Evolutionary conservation across 495 filamentous ascomycete species (phyloP), one percentile per base, ranked within the genome.

Genomic region (Tuber aestivum): DNA sequence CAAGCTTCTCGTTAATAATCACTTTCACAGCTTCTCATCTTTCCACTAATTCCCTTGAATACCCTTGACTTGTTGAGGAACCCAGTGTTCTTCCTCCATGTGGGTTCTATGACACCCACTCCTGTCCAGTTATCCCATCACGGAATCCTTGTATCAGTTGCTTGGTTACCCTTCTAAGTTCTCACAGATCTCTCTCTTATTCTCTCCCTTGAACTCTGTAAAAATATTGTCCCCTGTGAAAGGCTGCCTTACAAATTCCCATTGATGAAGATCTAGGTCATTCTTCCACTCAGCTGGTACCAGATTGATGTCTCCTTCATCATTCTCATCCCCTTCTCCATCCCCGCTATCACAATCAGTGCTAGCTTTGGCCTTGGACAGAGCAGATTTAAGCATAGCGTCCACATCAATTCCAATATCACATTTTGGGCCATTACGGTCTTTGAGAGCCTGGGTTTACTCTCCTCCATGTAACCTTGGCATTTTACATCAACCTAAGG

Each of bases 51-150:
- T 91, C 38, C 87, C 85, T 82, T 92, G 91, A 75, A 97, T 86
- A n/a, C 95, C 95, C 72, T 92, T 88, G 45, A 90, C 78, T 89
- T 94, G 74, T 87, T 92, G 27, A 93, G 79, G 79, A 91, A 87
- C 40, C 88, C 87, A 79, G 85, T 85, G 84, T 91, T 85, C 86
- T 83, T 85, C 84, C 86, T 90, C 86, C 87, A 89, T 83, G 76
- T 86, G 83, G 85, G 87, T 88, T 87, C 89, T 82, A 85, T 86
- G 50, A 98, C 85, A 9, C 95, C 95, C 40, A 91, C 89, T 70
- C 95, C 95, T 14, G 90, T 87, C 95, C 95, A 94, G 84, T 85
- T 89, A 76, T 96, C 95, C 95, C 95, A 99, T 72, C 95, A 96
- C 2, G 93, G 93, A 3, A 99, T 87, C 1, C 93, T 93, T 72